Evolutionary conservation across 2,329 filamentous ascomycete genomes (phyloP).

Genomic region (Exophiala aquamarina): DNA sequence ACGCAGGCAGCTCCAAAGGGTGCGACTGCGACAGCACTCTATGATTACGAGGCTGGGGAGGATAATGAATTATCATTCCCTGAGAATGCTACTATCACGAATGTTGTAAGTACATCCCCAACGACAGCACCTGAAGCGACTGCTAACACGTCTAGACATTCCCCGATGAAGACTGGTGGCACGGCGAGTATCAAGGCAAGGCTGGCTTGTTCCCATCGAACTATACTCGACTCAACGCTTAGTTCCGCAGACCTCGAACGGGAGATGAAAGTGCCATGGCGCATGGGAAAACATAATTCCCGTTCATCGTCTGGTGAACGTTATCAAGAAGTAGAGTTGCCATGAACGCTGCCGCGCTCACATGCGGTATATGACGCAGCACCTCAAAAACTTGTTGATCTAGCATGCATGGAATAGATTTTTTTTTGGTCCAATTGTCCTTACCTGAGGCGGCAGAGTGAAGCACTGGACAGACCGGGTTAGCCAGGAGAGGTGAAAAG

Average conservation of each 20-base stretch:
- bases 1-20: slow-evolving; percentile 41
- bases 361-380: too few species aligned
- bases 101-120: slow-evolving; percentile 60
- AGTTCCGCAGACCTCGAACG: neutral
- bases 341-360: too few species aligned
- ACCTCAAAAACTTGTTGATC: too few species aligned
- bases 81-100: slow-evolving; percentile 78
- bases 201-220: slow-evolving; percentile 75
- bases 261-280: too few species aligned
- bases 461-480: too few species aligned
- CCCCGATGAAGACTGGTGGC: slow-evolving; percentile 99
- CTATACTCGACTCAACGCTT: slow-evolving; percentile 46
- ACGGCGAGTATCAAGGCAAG: slow-evolving; percentile 77
- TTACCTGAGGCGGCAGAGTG: too few species aligned
- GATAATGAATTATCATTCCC: slow-evolving; percentile 87
- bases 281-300: too few species aligned
- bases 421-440: too few species aligned
- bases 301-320: too few species aligned
- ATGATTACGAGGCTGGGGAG: slow-evolving; percentile 96
- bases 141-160: slow-evolving; percentile 65
- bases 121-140: neutral
- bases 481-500: too few species aligned
- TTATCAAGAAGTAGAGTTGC: too few species aligned
- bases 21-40: slow-evolving; percentile 78
- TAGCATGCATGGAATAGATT: too few species aligned